These are phyloP conservation scores for Alternaria gaisen DNA, from an alignment of 2,329 filamentous ascomycete species.

Conservation along the genomic window DNA sequence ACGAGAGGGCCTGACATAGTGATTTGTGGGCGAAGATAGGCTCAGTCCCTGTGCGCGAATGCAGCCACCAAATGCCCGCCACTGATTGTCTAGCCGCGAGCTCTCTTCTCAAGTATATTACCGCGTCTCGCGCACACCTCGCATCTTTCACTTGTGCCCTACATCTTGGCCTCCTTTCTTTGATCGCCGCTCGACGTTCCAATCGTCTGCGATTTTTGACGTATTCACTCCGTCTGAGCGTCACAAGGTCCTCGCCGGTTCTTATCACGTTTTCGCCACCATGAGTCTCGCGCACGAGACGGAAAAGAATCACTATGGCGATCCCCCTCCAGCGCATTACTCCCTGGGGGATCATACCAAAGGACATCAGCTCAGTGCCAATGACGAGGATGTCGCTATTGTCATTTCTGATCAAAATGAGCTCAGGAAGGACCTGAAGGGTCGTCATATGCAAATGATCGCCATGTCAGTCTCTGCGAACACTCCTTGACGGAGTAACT, in stretches of 20 bases:
- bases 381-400: slow-evolving; percentile 1
- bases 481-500: neutral
- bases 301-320: neutral
- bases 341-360: neutral
- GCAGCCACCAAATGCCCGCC: neutral
- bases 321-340: neutral
- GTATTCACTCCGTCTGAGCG: neutral
- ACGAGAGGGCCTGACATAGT: neutral
- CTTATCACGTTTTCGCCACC: neutral
- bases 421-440: slow-evolving; percentile 40
- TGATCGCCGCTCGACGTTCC: neutral
- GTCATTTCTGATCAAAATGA: slow-evolving; percentile 2
- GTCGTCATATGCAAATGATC: slow-evolving; percentile 67
- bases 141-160: neutral
- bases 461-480: slow-evolving; percentile 51
- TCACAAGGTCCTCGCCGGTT: neutral
- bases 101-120: neutral
- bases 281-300: slow-evolving; percentile 1
- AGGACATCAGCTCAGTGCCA: neutral
- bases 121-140: neutral
- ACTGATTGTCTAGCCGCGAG: neutral
- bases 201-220: neutral
- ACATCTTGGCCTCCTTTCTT: neutral
- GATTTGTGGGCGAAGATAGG: neutral
- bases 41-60: neutral